phyloP scores from a whole-genome alignment of 2,329 filamentous ascomycete species.

The Colletotrichum echinochloae region DNA sequence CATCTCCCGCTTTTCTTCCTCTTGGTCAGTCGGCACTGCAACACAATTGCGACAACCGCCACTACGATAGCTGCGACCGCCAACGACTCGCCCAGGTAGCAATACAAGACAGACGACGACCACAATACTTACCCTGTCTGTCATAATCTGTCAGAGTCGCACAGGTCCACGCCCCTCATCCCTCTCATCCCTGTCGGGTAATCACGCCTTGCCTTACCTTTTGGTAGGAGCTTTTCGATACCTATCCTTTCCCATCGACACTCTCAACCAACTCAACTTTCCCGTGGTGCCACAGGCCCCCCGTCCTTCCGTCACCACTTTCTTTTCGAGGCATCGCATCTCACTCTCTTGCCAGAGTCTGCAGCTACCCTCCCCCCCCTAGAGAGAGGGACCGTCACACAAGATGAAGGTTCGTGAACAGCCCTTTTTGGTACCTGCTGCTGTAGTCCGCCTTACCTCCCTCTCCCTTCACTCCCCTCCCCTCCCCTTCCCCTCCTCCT shows the following conservation, averaged over 20 bases:
- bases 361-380: constrained; percentile 20
- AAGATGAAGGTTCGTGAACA: constrained; percentile 43
- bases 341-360: constrained; percentile 1
- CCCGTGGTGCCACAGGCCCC: constrained; percentile 26
- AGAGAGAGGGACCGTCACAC: constrained; percentile 36
- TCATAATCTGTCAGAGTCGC: background rate
- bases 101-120: constrained; percentile 10
- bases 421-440: constrained; percentile 23
- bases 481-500: constrained; percentile 3
- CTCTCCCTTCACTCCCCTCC: constrained; percentile 9
- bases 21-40: constrained; percentile 25
- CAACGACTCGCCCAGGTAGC: background rate
- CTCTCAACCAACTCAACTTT: constrained; percentile 26
- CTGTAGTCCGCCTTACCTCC: background rate
- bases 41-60: background rate
- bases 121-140: background rate
- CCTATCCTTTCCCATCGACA: constrained; percentile 10
- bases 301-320: constrained; percentile 24
- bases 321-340: constrained; percentile 24
- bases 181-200: constrained; percentile 22
- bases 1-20: constrained; percentile 39
- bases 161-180: constrained; percentile 23
- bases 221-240: constrained; percentile 17
- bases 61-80: constrained; percentile 5
- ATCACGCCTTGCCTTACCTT: constrained; percentile 19